phyloP scores from a whole-genome alignment of 2,329 filamentous ascomycete genomes.

The Fonsecaea pedrosoi region DNA sequence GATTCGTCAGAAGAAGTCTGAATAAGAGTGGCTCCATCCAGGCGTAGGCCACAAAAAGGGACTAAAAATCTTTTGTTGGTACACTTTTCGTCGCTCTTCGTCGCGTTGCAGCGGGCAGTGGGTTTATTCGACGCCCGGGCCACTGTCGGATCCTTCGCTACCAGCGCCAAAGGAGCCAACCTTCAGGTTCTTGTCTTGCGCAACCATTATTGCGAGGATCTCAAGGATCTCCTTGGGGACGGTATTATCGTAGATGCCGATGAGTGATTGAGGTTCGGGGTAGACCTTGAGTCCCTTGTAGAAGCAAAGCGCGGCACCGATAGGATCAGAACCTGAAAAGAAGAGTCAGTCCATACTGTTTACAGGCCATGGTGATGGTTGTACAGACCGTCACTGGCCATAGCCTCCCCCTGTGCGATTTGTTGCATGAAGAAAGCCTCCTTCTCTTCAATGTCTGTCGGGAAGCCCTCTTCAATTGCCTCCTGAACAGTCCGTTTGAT shows the following conservation, averaged over 20 bases:
- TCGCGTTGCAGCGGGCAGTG: not conserved
- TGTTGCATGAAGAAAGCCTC: slow-evolving; percentile 97
- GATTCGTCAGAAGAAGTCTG: slow-evolving; percentile 25
- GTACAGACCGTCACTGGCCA: slow-evolving; percentile 78
- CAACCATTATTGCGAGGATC: slow-evolving; percentile 97
- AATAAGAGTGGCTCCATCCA: not conserved
- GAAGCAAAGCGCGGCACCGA: slow-evolving; percentile 92
- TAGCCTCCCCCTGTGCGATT: slow-evolving; percentile 83
- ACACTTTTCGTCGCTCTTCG: slow-evolving; percentile 18
- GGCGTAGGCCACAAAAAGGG: slow-evolving; percentile 9
- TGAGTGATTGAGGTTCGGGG: slow-evolving; percentile 88
- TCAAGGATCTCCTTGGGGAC: slow-evolving; percentile 97
- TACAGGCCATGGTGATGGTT: not conserved
- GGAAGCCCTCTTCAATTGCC: slow-evolving; percentile 91
- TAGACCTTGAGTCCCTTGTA: slow-evolving; percentile 99
- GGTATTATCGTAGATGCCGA: slow-evolving; percentile 97
- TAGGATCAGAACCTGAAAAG: slow-evolving; percentile 49
- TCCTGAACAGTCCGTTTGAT: slow-evolving; percentile 79
- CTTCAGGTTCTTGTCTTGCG: slow-evolving; percentile 78
- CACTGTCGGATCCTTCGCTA: slow-evolving; percentile 38
- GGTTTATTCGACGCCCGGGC: slow-evolving; percentile 38
- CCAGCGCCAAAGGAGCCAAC: slow-evolving; percentile 53
- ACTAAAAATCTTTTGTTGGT: slow-evolving; percentile 29
- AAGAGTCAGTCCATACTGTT: slow-evolving; percentile 28
- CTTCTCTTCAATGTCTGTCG: slow-evolving; percentile 85